Evolutionary conservation across 164 flowering plant genomes (phyloP), one percentile per base, ranked within the genome.

Genomic region (Aristolochia fimbriata): DNA sequence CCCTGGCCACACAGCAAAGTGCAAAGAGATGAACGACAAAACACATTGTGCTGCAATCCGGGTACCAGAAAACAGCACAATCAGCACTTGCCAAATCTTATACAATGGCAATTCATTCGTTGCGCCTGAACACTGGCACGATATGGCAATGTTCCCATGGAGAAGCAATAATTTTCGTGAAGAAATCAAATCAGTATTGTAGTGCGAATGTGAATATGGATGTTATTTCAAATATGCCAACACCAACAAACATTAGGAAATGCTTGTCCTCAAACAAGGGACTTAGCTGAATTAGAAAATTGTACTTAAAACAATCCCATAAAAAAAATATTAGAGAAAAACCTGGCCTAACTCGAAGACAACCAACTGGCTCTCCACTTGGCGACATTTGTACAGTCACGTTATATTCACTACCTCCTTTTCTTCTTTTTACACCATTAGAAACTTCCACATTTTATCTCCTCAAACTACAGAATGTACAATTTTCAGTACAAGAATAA

Each of bases 401-500:
- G 72, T 70, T 66, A 71, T 67, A 66, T 64, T 74, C 60, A 71
- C 80, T 76, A 78, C 77, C 68, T 70, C 75, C 54, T 57, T 67
- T 74, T 72, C 58, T 78, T 64, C 66, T 73, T 69, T 78, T 73
- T 85, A 81, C 88, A 85, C 73, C 81, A 61, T 73, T 68, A 61
- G 63, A 71, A 78, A 70, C 74, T 76, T 75, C 75, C 83, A 80
- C 79, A 68, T 60, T 63, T 73, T 71, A 47, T 74, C 55, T 52
- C 66, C 81, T 78, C 83, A 71, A 77, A 80, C 82, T 79, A 81
- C 75, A 78, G 72, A 82, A 81, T 80, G 83, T 85, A 87, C 89
- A 87, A 68, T 65, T 78, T 59, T 69, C 71, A 72, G 81, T 77
- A 82, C 86, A 80, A 74, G 74, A 76, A 71, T 64, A 78, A 51